Conservation (phyloP, 2,329 filamentous ascomycete species). For the Colletotrichum tropicicola region DNA sequence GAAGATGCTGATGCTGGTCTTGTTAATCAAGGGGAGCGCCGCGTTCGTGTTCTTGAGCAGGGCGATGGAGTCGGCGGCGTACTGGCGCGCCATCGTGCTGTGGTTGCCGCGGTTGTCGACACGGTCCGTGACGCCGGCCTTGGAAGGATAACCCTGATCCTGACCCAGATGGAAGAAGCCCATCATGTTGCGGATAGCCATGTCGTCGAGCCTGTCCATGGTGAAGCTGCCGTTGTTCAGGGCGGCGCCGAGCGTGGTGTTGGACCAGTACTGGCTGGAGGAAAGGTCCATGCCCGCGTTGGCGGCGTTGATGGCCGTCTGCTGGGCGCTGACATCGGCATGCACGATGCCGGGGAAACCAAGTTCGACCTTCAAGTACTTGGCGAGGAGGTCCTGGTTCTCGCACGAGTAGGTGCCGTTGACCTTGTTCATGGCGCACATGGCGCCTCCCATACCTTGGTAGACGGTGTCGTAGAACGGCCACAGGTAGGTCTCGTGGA, state of each 20-base stretch:
- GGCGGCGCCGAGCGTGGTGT: slow-evolving; percentile 65
- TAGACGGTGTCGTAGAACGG: slow-evolving; percentile 34
- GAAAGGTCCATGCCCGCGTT: slow-evolving; percentile 47
- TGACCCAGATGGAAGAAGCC: slow-evolving; percentile 61
- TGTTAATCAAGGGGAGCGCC: slow-evolving; percentile 68
- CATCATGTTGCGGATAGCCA: slow-evolving; percentile 66
- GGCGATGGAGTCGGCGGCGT: slow-evolving; percentile 67
- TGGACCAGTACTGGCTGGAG: slow-evolving; percentile 53
- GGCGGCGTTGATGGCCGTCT: slow-evolving; percentile 34
- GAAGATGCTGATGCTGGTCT: slow-evolving; percentile 11
- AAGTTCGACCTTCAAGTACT: slow-evolving; percentile 37
- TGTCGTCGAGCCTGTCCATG: slow-evolving; percentile 65
- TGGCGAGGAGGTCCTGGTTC: slow-evolving; percentile 33
- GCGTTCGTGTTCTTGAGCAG: slow-evolving; percentile 76
- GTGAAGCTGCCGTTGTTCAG: slow-evolving; percentile 69
- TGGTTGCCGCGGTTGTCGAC: slow-evolving; percentile 68
- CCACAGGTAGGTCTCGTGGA: slow-evolving; percentile 37
- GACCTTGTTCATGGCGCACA: slow-evolving; percentile 38
- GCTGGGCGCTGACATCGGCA: slow-evolving; percentile 33
- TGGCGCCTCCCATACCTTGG: slow-evolving; percentile 32
- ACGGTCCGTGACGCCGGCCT: slow-evolving; percentile 56
- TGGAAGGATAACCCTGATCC: slow-evolving; percentile 66
- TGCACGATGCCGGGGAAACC: slow-evolving; percentile 36
- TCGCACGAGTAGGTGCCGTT: slow-evolving; percentile 36
- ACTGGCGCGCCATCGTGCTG: slow-evolving; percentile 54